Evolutionary conservation across 495 filamentous ascomycete species (phyloP).

Genomic region (Aspergillus funiculosus): DNA sequence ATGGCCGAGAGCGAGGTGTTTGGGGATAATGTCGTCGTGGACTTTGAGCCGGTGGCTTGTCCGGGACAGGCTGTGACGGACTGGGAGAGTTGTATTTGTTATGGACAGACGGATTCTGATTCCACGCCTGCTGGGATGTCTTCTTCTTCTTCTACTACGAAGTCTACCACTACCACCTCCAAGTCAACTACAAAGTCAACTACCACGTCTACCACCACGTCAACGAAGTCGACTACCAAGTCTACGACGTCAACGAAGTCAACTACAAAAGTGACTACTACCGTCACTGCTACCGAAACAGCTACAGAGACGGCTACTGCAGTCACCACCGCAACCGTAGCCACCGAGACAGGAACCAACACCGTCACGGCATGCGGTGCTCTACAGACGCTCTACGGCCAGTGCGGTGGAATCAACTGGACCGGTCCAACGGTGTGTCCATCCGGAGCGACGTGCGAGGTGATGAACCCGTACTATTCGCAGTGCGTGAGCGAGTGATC

Average conservation of each 20-base stretch:
- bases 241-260: too few relatives aligned
- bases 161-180: not conserved
- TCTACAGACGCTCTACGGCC: constrained; percentile 1
- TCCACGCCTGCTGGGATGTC: not conserved
- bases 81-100: not conserved
- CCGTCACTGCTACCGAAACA: too few relatives aligned
- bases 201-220: not conserved
- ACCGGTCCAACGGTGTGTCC: constrained; percentile 1
- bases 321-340: not conserved
- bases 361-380: too few relatives aligned
- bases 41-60: not conserved
- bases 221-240: not conserved
- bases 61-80: not conserved
- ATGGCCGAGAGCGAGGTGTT: not conserved
- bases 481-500: too few relatives aligned
- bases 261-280: too few relatives aligned
- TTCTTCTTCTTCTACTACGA: not conserved
- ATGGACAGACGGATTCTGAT: not conserved
- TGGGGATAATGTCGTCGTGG: not conserved
- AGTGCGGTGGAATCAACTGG: constrained; percentile 2
- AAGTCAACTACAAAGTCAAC: too few relatives aligned
- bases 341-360: too few relatives aligned
- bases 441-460: not conserved
- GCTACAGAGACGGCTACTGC: not conserved
- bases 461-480: not conserved